Conservation (phyloP, 768 basidiomycete species). For the Boletus pseudo-olivaceus region DNA sequence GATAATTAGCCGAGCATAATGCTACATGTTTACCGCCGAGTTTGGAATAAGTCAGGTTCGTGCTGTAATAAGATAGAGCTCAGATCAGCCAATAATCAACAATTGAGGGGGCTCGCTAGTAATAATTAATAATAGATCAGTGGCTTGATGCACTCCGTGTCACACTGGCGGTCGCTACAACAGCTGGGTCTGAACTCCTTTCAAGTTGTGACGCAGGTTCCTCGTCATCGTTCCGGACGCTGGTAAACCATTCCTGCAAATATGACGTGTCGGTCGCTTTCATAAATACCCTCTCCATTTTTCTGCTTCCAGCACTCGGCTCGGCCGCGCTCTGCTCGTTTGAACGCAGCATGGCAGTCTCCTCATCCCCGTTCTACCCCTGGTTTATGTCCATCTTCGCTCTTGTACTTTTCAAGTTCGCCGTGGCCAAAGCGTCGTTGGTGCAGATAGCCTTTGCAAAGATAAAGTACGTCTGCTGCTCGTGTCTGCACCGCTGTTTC, state of each 20-base stretch:
- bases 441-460: conserved; percentile 14
- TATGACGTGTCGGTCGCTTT: neutral
- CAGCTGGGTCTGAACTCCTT: too few species aligned
- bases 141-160: too few species aligned
- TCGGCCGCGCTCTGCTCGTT: neutral
- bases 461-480: conserved; percentile 12
- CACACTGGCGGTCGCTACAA: too few species aligned
- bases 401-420: conserved; percentile 7
- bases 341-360: conserved; percentile 6
- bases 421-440: conserved; percentile 1
- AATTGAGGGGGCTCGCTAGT: too few species aligned
- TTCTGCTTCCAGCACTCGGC: too few species aligned
- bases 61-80: too few species aligned
- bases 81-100: too few species aligned
- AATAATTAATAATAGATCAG: too few species aligned
- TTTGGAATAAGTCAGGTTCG: too few species aligned
- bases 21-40: too few species aligned
- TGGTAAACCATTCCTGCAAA: neutral
- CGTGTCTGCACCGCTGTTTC: neutral
- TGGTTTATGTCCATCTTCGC: conserved; percentile 5
- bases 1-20: too few species aligned
- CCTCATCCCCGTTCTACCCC: neutral
- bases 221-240: neutral
- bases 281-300: neutral
- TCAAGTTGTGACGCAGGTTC: neutral